Percentiles rank a stretch among this genome's conserved stretches.
Evolutionary conservation across 2,329 filamentous ascomycete species (phyloP).

Genomic region (Neofusicoccum sp.): DNA sequence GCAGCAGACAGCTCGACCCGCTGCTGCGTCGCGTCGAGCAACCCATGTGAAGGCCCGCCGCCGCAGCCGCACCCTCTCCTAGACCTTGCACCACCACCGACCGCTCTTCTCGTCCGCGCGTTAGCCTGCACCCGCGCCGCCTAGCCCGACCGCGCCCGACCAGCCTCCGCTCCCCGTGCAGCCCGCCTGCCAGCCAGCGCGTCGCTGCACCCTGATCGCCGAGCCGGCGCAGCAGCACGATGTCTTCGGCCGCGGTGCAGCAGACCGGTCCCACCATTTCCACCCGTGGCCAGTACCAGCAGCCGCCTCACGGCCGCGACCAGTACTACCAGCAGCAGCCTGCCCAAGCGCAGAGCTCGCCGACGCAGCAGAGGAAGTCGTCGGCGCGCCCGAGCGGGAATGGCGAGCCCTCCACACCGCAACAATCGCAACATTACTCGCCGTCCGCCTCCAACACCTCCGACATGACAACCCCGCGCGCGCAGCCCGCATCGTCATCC

Average conservation of each 20-base stretch:
- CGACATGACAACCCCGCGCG: slow-evolving; percentile 41
- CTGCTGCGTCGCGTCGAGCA: slow-evolving; percentile 11
- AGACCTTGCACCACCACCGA: slow-evolving; percentile 17
- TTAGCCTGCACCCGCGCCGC: neutral
- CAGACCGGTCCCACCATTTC: slow-evolving; percentile 28
- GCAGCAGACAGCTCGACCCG: slow-evolving; percentile 14
- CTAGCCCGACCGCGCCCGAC: slow-evolving; percentile 8
- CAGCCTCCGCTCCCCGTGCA: slow-evolving; percentile 12
- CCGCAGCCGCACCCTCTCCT: slow-evolving; percentile 7
- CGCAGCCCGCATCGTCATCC: slow-evolving; percentile 42
- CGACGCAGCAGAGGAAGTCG: slow-evolving; percentile 37
- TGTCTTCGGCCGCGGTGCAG: slow-evolving; percentile 40
- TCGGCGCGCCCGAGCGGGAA: slow-evolving; percentile 38
- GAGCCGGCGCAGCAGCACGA: slow-evolving; percentile 22
- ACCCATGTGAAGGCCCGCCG: slow-evolving; percentile 16
- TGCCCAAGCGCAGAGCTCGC: slow-evolving; percentile 27
- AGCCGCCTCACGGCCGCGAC: slow-evolving; percentile 24
- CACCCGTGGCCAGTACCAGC: slow-evolving; percentile 28
- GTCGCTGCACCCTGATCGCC: slow-evolving; percentile 18
- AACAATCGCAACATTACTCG: slow-evolving; percentile 34
- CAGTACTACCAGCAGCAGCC: slow-evolving; percentile 26
- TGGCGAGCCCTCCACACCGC: slow-evolving; percentile 35
- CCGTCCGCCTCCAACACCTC: slow-evolving; percentile 34
- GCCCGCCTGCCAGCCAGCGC: slow-evolving; percentile 7
- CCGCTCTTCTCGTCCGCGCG: neutral